phyloP scores from a whole-genome alignment of 257 asterid species.

The Henckelia pumila region DNA sequence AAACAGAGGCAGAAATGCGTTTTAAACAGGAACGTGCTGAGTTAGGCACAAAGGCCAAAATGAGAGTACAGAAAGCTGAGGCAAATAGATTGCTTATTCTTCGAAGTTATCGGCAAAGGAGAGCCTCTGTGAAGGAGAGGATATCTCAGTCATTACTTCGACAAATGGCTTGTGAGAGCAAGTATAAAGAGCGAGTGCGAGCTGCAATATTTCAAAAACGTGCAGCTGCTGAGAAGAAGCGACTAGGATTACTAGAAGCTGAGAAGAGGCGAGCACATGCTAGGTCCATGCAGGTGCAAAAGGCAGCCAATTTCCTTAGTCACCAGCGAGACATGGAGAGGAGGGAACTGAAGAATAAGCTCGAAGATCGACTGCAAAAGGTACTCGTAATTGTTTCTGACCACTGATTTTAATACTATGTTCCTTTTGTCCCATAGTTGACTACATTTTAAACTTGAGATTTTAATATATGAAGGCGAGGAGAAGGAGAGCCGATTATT shows the following conservation, averaged over 20 bases:
- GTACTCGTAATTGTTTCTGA: conserved; percentile 34
- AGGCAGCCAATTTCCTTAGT: conserved; percentile 62
- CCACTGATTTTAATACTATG: background rate
- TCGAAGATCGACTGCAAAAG: conserved; percentile 79
- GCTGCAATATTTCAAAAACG: conserved; percentile 89
- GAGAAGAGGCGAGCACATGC: conserved; percentile 82
- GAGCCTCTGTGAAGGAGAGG: conserved; percentile 80
- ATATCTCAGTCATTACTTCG: conserved; percentile 73
- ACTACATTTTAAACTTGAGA: conserved; percentile 12
- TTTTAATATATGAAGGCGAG: conserved; percentile 56
- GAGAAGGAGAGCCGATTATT: conserved; percentile 81
- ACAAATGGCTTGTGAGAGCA: conserved; percentile 77
- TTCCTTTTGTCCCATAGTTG: background rate
- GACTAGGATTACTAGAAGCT: conserved; percentile 78
- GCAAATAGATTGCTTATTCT: conserved; percentile 78
- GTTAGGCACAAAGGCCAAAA: conserved; percentile 78
- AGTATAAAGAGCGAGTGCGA: conserved; percentile 80
- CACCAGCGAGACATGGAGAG: conserved; percentile 77
- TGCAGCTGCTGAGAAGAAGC: conserved; percentile 84
- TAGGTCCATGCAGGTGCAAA: conserved; percentile 68
- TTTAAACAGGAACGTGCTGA: conserved; percentile 72
- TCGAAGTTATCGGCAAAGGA: conserved; percentile 71
- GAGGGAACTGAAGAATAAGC: conserved; percentile 66
- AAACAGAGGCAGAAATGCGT: conserved; percentile 72
- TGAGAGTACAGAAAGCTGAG: conserved; percentile 84